phyloP scores from a whole-genome alignment of 108 stramenopile genomes.

The Cylindrotheca closterium region DNA sequence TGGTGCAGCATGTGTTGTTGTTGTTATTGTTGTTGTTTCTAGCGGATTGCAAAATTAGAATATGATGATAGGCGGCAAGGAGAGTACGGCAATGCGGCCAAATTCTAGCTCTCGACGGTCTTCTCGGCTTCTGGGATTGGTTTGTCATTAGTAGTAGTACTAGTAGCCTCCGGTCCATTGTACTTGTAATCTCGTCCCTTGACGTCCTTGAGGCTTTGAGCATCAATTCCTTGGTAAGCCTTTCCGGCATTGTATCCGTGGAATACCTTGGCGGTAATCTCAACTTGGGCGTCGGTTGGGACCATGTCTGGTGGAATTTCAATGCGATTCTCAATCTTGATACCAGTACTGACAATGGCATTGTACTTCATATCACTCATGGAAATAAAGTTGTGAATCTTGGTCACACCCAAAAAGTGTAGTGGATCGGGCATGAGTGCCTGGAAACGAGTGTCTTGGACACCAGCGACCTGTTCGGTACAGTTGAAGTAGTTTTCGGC shows the following conservation, averaged over 20 bases:
- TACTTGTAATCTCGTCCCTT: slow-evolving; percentile 89
- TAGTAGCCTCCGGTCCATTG: slow-evolving; percentile 12
- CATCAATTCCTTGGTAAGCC: slow-evolving; percentile 85
- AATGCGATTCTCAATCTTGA: slow-evolving; percentile 97
- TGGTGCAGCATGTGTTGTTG: background rate
- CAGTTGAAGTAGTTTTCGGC: slow-evolving; percentile 97
- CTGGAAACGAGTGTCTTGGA: slow-evolving; percentile 96
- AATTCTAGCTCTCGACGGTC: no score
- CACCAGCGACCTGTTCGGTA: slow-evolving; percentile 95
- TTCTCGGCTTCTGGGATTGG: no score
- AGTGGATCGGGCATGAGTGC: slow-evolving; percentile 98
- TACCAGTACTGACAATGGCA: slow-evolving; percentile 94
- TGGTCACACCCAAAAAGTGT: slow-evolving; percentile 94
- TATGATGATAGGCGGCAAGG: no score
- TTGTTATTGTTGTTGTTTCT: background rate
- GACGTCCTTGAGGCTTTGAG: slow-evolving; percentile 80
- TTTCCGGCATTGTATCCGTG: slow-evolving; percentile 97
- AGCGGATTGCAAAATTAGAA: no score
- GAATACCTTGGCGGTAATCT: slow-evolving; percentile 98
- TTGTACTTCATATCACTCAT: slow-evolving; percentile 99
- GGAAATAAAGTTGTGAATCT: slow-evolving; percentile 96
- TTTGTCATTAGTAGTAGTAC: no score
- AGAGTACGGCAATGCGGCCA: no score
- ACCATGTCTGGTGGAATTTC: slow-evolving; percentile 97
- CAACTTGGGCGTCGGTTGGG: slow-evolving; percentile 97